These are phyloP conservation scores for Chrysoporthe austroafricana DNA, from an alignment of 2,329 filamentous ascomycete genomes.

Conservation along the genomic window DNA sequence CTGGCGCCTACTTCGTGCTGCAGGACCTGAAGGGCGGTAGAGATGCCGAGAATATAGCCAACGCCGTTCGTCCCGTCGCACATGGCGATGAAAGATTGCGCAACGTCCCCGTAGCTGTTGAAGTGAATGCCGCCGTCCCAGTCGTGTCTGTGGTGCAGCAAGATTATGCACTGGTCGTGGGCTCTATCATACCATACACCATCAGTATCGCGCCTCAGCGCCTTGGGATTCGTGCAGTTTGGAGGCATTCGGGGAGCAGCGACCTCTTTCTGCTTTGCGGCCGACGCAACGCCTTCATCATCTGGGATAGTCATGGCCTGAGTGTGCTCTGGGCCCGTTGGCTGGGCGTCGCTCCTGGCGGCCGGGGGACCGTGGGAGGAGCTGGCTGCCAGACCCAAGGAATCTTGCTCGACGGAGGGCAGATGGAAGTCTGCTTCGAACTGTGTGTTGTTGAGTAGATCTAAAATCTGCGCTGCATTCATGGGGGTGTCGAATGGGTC, in stretches of 20 bases:
- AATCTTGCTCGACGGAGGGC: background rate
- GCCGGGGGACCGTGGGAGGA: background rate
- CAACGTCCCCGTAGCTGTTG: background rate
- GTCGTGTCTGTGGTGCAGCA: constrained; percentile 23
- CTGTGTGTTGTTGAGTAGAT: background rate
- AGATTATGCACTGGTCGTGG: constrained; percentile 22
- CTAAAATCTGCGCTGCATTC: background rate
- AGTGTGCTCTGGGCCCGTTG: background rate
- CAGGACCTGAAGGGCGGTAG: background rate
- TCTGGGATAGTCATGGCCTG: background rate
- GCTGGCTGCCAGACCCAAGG: background rate
- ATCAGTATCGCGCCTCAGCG: background rate
- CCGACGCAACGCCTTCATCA: background rate
- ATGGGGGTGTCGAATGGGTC: background rate
- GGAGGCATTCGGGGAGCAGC: background rate
- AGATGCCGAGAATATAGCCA: constrained; percentile 21
- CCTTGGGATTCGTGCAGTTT: background rate
- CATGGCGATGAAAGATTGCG: constrained; percentile 1
- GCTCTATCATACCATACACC: constrained; percentile 18
- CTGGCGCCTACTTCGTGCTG: background rate
- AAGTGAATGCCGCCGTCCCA: constrained; percentile 20
- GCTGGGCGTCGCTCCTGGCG: background rate
- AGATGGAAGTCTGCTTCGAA: background rate
- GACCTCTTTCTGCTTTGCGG: background rate
- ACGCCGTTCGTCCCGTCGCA: background rate